Base-by-base conservation (phyloP, 768 basidiomycete genomes). In the Royoungia palumana region DNA sequence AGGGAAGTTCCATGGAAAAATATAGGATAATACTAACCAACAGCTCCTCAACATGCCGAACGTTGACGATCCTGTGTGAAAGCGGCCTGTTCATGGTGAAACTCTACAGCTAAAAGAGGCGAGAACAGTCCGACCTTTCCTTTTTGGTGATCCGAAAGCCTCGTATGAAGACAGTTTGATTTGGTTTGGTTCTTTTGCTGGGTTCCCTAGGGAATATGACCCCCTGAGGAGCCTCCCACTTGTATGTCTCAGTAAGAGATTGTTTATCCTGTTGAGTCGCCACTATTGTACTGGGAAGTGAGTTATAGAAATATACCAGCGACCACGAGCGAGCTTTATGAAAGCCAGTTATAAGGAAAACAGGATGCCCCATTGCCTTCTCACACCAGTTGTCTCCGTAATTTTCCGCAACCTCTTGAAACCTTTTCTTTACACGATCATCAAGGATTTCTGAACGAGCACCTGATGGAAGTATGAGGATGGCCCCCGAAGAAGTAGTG, bases 61-160 rank as follows among this genome's bases (percentile, higher is more conserved):
- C 10, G 25, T 27, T 10, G 25, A 27, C 25, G 25, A 27, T 27
- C 5, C 25, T 27, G 25, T 5, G 25, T 27, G 6, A 10, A 10
- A 27, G 5, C 10, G 25, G 25, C 5, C 5, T 27, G 25, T 5
- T 27, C 25, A 27, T 27, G 5, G 10, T 27, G n/a, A n/a, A n/a
- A 5, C 25, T 27, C 6, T 27, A 27, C 25, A 5, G 25, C 25
- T n/a, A n/a, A n/a, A n/a, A n/a, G n/a, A n/a, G n/a, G n/a, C n/a
- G n/a, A n/a, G n/a, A n/a, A n/a, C n/a, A n/a, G n/a, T n/a, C n/a
- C n/a, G n/a, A 27, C 10, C 25, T 5, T 27, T 27, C 25, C 25
- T n/a, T 27, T 27, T 56, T 56, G 30, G 40, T 35, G 11, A 54
- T 50, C 41, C 37, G 49, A 38, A 56, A 54, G 4, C 51, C 55